phyloP scores from a whole-genome alignment of 2,329 filamentous ascomycete species.

The Arthrobotrys pseudoclavata region DNA sequence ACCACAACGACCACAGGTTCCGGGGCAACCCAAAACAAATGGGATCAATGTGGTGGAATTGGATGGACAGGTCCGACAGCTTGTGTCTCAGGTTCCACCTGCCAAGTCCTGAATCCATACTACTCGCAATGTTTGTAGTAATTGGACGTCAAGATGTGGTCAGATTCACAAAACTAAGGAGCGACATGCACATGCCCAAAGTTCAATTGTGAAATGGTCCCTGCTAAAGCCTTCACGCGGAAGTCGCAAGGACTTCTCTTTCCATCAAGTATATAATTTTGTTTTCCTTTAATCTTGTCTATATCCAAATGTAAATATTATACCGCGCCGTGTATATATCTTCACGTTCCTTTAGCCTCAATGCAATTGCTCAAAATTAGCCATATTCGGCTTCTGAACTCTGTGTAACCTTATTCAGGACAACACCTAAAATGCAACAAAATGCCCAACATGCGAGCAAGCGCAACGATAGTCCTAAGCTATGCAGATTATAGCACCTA shows the following conservation, averaged over 20 bases:
- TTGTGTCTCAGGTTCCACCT: slow-evolving; percentile 61
- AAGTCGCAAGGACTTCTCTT: too few relatives aligned
- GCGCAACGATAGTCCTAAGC: too few relatives aligned
- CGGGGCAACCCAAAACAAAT: slow-evolving; percentile 31
- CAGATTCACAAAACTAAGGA: too few relatives aligned
- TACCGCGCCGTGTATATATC: not conserved
- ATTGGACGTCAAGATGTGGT: not conserved
- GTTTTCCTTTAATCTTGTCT: not conserved
- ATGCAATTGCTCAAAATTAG: too few relatives aligned
- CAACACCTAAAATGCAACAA: slow-evolving; percentile 42
- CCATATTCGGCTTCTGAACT: too few relatives aligned
- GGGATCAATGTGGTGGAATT: slow-evolving; percentile 62
- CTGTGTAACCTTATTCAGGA: not conserved
- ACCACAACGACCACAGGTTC: slow-evolving; percentile 6
- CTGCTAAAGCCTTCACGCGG: not conserved
- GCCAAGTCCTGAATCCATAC: slow-evolving; percentile 61
- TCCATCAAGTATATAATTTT: not conserved
- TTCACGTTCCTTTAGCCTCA: not conserved
- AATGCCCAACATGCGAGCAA: not conserved
- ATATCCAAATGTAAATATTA: slow-evolving; percentile 2
- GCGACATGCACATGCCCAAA: not conserved
- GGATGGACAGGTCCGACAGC: slow-evolving; percentile 61
- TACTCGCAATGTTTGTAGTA: slow-evolving; percentile 63
- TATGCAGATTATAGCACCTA: too few relatives aligned
- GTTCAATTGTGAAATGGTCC: not conserved